A percentile compares a stretch with the other conserved stretches of the same genome.
These are phyloP conservation scores for Aspergillus neoniger DNA, from an alignment of 2,329 filamentous ascomycete genomes.

Conservation along the genomic window DNA sequence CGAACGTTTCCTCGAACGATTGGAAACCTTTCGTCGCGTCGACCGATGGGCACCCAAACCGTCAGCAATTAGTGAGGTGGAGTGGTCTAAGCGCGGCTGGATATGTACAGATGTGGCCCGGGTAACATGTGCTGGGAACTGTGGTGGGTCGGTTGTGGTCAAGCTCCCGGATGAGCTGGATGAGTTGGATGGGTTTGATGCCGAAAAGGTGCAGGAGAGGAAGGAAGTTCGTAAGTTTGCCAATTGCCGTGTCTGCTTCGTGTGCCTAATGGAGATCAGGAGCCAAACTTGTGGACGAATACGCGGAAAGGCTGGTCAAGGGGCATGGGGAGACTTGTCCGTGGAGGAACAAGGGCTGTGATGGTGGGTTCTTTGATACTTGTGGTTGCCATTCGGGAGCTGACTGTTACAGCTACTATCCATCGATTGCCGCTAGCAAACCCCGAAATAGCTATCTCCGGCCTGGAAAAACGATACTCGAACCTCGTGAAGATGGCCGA, in stretches of 20 bases:
- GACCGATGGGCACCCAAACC: slow-evolving; percentile 95
- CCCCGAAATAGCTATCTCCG: slow-evolving; percentile 58
- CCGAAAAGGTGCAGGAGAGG: slow-evolving; percentile 44
- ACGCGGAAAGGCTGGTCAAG: slow-evolving; percentile 69
- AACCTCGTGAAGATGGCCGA: slow-evolving; percentile 47
- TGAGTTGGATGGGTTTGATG: slow-evolving; percentile 49
- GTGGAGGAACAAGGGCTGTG: slow-evolving; percentile 86
- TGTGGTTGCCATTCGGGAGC: slow-evolving; percentile 24
- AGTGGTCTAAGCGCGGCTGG: slow-evolving; percentile 95
- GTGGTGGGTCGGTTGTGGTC: slow-evolving; percentile 79
- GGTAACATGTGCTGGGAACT: slow-evolving; percentile 78
- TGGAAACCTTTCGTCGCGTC: slow-evolving; percentile 87
- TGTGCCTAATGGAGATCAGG: slow-evolving; percentile 38
- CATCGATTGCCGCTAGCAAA: slow-evolving; percentile 67
- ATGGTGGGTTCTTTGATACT: slow-evolving; percentile 57
- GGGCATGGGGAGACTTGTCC: slow-evolving; percentile 80
- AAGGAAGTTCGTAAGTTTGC: slow-evolving; percentile 45
- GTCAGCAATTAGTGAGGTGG: slow-evolving; percentile 78
- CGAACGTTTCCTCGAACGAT: slow-evolving; percentile 73
- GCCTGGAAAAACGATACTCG: slow-evolving; percentile 65
- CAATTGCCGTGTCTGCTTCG: neutral
- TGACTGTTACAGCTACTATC: slow-evolving; percentile 56
- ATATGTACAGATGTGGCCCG: slow-evolving; percentile 79
- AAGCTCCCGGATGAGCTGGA: slow-evolving; percentile 70
- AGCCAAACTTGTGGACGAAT: slow-evolving; percentile 72